Evolutionary conservation across 106 monocot genomes (phyloP).

Genomic region (Cymbidium sinense): DNA sequence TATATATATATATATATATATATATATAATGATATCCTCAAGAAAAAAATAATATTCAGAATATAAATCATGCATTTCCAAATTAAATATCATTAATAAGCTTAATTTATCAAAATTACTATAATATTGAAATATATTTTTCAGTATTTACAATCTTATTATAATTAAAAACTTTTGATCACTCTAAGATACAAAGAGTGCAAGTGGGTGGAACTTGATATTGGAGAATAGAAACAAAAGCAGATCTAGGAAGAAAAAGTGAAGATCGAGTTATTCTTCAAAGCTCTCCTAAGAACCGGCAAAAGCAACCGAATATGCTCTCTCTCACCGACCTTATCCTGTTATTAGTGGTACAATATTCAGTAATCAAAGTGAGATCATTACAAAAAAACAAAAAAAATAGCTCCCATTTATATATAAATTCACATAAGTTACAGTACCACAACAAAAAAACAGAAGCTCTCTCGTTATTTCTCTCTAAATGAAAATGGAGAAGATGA

Average conservation of each 20-base stretch:
- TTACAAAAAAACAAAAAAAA: background rate
- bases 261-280: background rate
- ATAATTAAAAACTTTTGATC: too few species aligned
- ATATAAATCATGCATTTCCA: too few species aligned
- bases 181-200: too few species aligned
- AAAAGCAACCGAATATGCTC: background rate
- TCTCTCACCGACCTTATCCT: background rate
- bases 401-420: background rate
- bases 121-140: too few species aligned
- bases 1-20: too few species aligned
- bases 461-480: background rate
- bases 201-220: too few species aligned
- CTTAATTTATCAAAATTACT: too few species aligned
- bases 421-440: background rate
- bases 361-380: background rate
- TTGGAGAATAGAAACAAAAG: background rate
- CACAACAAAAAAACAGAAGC: background rate
- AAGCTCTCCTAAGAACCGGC: background rate
- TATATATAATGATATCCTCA: too few species aligned
- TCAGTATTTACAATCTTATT: too few species aligned
- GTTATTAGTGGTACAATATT: background rate
- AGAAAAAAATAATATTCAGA: too few species aligned
- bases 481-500: conserved; percentile 22
- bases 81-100: too few species aligned
- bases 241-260: background rate